Conservation (phyloP, 495 filamentous ascomycete genomes). For the Penicillium taxi region DNA sequence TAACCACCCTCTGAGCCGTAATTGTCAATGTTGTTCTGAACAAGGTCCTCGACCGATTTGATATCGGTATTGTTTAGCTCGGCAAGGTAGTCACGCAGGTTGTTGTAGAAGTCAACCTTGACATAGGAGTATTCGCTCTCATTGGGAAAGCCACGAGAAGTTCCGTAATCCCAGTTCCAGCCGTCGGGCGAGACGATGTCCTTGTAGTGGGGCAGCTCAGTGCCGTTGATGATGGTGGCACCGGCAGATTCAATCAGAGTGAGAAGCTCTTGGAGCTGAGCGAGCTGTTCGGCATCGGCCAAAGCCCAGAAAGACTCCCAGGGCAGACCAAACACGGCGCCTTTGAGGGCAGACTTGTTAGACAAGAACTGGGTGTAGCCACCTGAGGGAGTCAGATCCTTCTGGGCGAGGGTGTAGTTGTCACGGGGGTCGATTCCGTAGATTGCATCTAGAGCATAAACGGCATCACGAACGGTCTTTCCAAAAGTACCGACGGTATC, state of each 20-base stretch:
- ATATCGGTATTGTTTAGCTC: conserved; percentile 58
- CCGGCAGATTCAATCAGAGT: conserved; percentile 50
- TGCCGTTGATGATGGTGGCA: conserved; percentile 61
- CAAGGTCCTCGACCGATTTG: conserved; percentile 56
- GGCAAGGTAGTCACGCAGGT: conserved; percentile 56
- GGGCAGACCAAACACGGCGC: conserved; percentile 60
- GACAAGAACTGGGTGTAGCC: conserved; percentile 51
- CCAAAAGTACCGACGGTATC: conserved; percentile 62
- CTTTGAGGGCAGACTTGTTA: conserved; percentile 45
- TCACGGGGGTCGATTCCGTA: conserved; percentile 52
- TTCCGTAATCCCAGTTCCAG: conserved; percentile 69
- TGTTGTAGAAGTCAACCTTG: conserved; percentile 73
- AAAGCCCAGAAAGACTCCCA: conserved; percentile 61
- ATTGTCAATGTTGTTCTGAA: conserved; percentile 60
- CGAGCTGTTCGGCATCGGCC: conserved; percentile 45
- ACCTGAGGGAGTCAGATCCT: conserved; percentile 41
- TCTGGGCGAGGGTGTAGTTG: conserved; percentile 52
- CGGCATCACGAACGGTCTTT: conserved; percentile 57
- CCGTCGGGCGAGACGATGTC: conserved; percentile 52
- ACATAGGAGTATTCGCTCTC: conserved; percentile 65
- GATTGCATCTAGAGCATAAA: conserved; percentile 58
- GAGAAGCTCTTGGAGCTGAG: conserved; percentile 45
- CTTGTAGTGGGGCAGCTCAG: conserved; percentile 56
- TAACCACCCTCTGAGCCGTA: conserved; percentile 61
- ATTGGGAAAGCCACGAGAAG: conserved; percentile 53